phyloP scores from a whole-genome alignment of 1,139 yeast genomes.

The Saccharomyces hybrid region DNA sequence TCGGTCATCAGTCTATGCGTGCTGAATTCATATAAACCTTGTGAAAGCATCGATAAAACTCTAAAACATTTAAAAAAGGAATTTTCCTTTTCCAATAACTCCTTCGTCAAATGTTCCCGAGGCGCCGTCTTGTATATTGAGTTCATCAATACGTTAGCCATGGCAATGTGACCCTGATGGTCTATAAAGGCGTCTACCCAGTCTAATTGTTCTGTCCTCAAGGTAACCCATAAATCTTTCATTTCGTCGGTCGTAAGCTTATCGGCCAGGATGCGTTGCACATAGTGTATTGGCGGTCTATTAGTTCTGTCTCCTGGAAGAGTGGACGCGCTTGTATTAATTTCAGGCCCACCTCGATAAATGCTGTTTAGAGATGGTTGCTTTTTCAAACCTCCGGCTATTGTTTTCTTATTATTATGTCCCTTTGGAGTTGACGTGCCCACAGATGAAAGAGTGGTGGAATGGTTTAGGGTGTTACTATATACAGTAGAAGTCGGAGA shows the following conservation, averaged over 20 bases:
- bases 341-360: constrained; percentile 6
- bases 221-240: constrained; percentile 81
- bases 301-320: constrained; percentile 19
- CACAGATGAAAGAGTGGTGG: background rate
- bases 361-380: constrained; percentile 1
- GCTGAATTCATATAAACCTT: constrained; percentile 51
- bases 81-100: constrained; percentile 48
- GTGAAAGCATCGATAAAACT: constrained; percentile 48
- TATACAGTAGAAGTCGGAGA: background rate
- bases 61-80: constrained; percentile 56
- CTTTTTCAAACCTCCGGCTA: background rate
- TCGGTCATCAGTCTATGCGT: constrained; percentile 47
- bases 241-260: constrained; percentile 63
- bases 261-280: constrained; percentile 64
- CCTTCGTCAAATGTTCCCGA: constrained; percentile 25
- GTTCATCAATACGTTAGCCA: constrained; percentile 52
- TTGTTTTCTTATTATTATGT: background rate
- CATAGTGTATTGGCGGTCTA: constrained; percentile 66
- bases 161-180: constrained; percentile 83
- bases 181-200: constrained; percentile 84
- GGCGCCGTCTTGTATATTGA: constrained; percentile 26
- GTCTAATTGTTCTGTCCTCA: constrained; percentile 82
- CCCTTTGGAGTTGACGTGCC: constrained; percentile 1
- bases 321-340: constrained; percentile 11
- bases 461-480: background rate